Base-by-base conservation (phyloP, 1,284 basidiomycete species). In the Trametes hirsuta region DNA sequence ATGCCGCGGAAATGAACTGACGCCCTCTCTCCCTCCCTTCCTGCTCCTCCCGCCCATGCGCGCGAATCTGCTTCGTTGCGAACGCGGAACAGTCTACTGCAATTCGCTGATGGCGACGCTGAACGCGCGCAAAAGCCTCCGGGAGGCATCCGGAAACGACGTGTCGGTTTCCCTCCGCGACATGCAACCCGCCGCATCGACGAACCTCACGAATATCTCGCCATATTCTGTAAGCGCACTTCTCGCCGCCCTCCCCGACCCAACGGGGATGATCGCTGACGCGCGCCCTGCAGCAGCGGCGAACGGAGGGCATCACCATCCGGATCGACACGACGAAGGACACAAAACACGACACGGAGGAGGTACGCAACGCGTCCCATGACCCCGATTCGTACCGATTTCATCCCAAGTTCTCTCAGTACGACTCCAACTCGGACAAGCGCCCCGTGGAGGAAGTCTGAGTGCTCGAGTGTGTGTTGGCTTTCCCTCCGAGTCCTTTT, bases 61-160 rank as follows among this genome's bases (percentile, higher is more conserved):
- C 49, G 44, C 37, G 10, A 6, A 22, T 18, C 37, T 34, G 11
- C 50, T 15, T 25, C 15, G 34, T 8, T 47, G 44, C 46, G 21
- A 54, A 12, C 55, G 4, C 37, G 30, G 35, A 10, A 10, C 55
- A 84, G 82, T 84, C 21, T 84, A 85, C 66, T 79, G 79, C 48
- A 84, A 84, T 68, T 83, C 83, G 15, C 71, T 84, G 21, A 75
- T 84, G 40, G 82, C 81, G 2, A 85, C 82, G 4, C 71, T 85
- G 50, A 85, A 85, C 65, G 83, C 82, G 30, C 78, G 83, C 14
- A 78, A 79, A 54, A 76, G 74, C 72, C 81, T 84, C 55, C 78
- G 81, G 48, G 75, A 70, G 18, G 66, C 73, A 1, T 69, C 77
- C 10, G 74, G 75, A 4, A 79, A 79, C 64, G 76, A 79, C 54